Base-by-base conservation (phyloP, 768 basidiomycete genomes). In the Clathrus columnatus region DNA sequence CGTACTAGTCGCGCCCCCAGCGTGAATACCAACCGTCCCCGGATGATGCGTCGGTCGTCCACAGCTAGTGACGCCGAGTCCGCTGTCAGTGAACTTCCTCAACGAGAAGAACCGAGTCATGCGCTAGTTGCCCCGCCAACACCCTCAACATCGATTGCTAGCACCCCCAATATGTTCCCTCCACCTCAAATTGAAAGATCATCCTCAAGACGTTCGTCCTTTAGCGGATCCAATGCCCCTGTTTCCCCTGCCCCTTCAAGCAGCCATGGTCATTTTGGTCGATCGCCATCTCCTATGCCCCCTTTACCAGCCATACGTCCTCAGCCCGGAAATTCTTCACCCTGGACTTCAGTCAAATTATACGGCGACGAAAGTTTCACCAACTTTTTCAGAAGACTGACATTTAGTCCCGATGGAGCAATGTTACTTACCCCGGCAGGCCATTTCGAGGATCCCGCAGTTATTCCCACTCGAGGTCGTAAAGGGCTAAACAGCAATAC, bases 341-440 rank as follows among this genome's bases (percentile, higher is more conserved):
- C 75, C 17, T 87, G 82, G 85, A 75, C 79, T 1, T 77, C 75
- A 43, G 82, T 91, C 57, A 85, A 85, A 64, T 73, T 99, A 14
- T 99, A 98, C 64, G 92, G 94, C 46, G 95, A 98, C 68, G 94
- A 97, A 68, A 89, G 84, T 61, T 91, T 82, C 63, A 92, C 91
- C 4, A 92, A 94, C 62, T 99, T 98, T 73, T 99, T 98, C 77
- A 75, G 96, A 26, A 79, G 96, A 30, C 73, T 99, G 58, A 85
- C 87, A 10, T 99, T 97, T 71, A 92, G 91, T 53, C 91, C 95
- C 1, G 96, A 99, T 66, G 96, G 96, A 0, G 90, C 85, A 8
- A 74, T 99, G 30, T 76, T 99, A 45, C 73, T 98, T 61, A 98
- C 96, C 0, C 96, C 96, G 0, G 95, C 96, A 1, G 96, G 96